These are phyloP conservation scores for Suillus placidus DNA, from an alignment of 768 basidiomycete genomes.

Conservation along the genomic window DNA sequence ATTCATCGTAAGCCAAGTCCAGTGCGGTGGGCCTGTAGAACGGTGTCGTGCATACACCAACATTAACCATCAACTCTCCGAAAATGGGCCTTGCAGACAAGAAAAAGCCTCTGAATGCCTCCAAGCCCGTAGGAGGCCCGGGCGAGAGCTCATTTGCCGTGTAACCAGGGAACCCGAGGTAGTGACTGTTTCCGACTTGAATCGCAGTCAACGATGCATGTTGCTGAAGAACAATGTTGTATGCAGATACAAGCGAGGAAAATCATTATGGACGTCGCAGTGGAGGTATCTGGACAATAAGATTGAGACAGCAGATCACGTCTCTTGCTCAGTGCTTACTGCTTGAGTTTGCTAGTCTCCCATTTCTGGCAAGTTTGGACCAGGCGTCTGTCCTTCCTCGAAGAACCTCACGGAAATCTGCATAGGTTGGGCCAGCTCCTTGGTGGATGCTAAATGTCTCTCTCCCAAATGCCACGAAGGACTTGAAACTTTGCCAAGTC, in stretches of 20 bases:
- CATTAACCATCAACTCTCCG: conserved; percentile 45
- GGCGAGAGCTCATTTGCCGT: conserved; percentile 14
- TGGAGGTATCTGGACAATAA: conserved; percentile 35
- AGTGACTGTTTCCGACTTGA: conserved; percentile 45
- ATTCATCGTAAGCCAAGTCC: background rate
- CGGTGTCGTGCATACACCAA: conserved; percentile 47
- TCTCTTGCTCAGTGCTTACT: conserved; percentile 25
- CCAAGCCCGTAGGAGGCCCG: conserved; percentile 35
- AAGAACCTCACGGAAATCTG: conserved; percentile 25
- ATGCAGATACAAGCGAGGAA: conserved; percentile 41
- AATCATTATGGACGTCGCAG: conserved; percentile 38
- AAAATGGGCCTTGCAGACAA: conserved; percentile 43
- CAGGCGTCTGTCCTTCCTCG: conserved; percentile 38
- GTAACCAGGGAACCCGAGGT: conserved; percentile 37
- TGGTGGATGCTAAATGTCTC: conserved; percentile 38
- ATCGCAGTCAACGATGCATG: conserved; percentile 42
- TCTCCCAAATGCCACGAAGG: conserved; percentile 33
- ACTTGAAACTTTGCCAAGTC: conserved; percentile 36
- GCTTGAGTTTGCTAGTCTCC: conserved; percentile 23
- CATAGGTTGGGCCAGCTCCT: conserved; percentile 33
- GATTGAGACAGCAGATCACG: background rate
- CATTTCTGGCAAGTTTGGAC: conserved; percentile 26
- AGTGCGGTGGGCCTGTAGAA: conserved; percentile 41
- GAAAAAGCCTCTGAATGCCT: conserved; percentile 44
- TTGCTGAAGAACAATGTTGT: conserved; percentile 44